These are phyloP conservation scores for Chloropicon primus DNA, from an alignment of 139 green algal species.

Conservation along the genomic window DNA sequence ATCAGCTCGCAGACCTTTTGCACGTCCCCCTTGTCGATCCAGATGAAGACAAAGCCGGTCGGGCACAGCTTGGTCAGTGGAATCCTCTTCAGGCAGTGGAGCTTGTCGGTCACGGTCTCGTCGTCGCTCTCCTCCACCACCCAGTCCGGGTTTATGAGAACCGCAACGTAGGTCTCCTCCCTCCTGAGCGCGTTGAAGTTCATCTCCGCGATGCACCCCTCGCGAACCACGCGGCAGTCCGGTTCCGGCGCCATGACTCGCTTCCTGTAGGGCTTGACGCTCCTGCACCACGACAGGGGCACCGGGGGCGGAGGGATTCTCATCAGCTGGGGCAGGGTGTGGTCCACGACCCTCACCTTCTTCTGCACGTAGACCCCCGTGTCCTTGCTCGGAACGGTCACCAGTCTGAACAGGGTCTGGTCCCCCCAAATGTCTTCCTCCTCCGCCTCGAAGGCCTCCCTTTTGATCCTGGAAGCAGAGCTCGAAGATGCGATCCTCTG, in stretches of 20 bases:
- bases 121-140: not conserved
- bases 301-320: slow-evolving; percentile 47
- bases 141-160: not conserved
- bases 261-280: slow-evolving; percentile 39
- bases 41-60: slow-evolving; percentile 77
- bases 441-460: no score
- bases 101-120: not conserved
- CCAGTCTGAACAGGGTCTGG: no score
- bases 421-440: no score
- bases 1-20: slow-evolving; percentile 27
- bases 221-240: not conserved
- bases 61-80: slow-evolving; percentile 50
- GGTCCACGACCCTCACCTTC: slow-evolving; percentile 23
- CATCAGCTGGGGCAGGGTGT: slow-evolving; percentile 21
- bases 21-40: slow-evolving; percentile 52
- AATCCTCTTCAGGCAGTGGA: slow-evolving; percentile 19
- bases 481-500: no score
- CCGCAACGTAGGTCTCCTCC: not conserved
- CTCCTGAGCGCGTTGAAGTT: not conserved
- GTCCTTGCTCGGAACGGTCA: slow-evolving; percentile 53
- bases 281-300: slow-evolving; percentile 65
- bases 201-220: not conserved
- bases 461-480: no score
- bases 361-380: slow-evolving; percentile 54
- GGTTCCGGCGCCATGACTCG: not conserved